phyloP scores from a whole-genome alignment of 2,329 filamentous ascomycete genomes.

The Ramichloridium luteum region DNA sequence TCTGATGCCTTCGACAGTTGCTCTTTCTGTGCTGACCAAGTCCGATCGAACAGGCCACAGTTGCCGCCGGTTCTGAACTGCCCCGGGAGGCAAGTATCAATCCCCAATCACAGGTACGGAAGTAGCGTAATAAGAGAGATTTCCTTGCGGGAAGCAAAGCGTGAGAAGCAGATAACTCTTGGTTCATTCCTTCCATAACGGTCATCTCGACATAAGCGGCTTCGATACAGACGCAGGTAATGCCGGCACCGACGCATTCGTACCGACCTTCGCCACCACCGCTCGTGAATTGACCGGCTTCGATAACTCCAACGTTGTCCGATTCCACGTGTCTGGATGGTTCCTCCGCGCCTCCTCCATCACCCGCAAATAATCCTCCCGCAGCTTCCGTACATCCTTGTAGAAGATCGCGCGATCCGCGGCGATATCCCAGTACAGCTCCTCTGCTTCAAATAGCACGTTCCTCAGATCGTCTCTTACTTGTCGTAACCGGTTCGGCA shows the following conservation, averaged over 20 bases:
- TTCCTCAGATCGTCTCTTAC: slow-evolving; percentile 21
- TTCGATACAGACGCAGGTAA: too few species aligned
- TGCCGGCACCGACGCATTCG: too few species aligned
- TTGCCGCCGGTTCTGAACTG: slow-evolving; percentile 31
- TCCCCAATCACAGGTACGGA: slow-evolving; percentile 1
- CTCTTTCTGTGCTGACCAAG: too few species aligned
- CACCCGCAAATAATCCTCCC: slow-evolving; percentile 24
- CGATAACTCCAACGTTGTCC: slow-evolving; percentile 8
- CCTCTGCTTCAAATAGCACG: slow-evolving; percentile 25
- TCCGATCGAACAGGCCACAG: too few species aligned
- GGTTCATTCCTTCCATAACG: too few species aligned
- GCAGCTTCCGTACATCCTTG: slow-evolving; percentile 23
- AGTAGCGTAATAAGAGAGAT: too few species aligned
- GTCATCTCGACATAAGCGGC: too few species aligned
- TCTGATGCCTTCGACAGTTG: too few species aligned
- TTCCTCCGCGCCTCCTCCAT: slow-evolving; percentile 23
- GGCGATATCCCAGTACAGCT: slow-evolving; percentile 26
- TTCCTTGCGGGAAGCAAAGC: too few species aligned
- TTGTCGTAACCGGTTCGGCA: slow-evolving; percentile 26
- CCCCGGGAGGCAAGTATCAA: slow-evolving; percentile 15
- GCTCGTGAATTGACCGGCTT: background rate
- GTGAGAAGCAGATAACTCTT: too few species aligned
- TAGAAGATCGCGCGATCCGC: slow-evolving; percentile 21
- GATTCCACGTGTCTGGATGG: slow-evolving; percentile 26
- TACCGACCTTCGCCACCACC: background rate